Conservation (phyloP, 1,284 basidiomycete species). For the Exsudoporus floridanus region DNA sequence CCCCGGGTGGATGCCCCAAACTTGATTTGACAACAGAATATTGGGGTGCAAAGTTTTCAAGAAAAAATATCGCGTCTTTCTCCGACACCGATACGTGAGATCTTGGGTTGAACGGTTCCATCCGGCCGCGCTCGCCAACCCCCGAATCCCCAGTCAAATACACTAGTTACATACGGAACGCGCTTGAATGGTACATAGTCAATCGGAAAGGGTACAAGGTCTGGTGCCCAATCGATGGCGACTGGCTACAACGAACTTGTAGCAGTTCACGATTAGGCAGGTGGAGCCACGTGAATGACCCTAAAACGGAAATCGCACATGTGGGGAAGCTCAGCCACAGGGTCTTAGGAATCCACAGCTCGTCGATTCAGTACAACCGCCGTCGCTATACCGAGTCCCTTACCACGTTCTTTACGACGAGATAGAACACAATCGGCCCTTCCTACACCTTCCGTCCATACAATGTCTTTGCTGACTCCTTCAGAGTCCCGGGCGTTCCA, state of each 20-base stretch:
- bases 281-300: conserved; percentile 12
- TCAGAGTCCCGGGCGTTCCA: conserved; percentile 51
- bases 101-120: too few relatives aligned
- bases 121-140: not conserved
- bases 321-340: conserved; percentile 34
- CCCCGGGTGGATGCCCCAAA: conserved; percentile 1
- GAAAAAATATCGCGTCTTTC: not conserved
- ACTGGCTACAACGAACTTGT: too few relatives aligned
- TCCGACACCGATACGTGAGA: not conserved
- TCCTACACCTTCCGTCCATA: not conserved
- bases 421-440: not conserved
- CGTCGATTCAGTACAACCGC: conserved; percentile 17
- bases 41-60: not conserved
- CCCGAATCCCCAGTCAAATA: not conserved
- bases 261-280: conserved; percentile 1
- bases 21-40: not conserved
- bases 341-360: conserved; percentile 22
- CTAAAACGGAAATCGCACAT: conserved; percentile 25
- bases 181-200: too few relatives aligned
- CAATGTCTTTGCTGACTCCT: conserved; percentile 49
- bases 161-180: not conserved
- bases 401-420: not conserved
- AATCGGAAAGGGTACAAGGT: not conserved
- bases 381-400: conserved; percentile 2
- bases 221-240: not conserved